Conservation (phyloP, 345 rosid genomes). For the Euclidium syriacum region DNA sequence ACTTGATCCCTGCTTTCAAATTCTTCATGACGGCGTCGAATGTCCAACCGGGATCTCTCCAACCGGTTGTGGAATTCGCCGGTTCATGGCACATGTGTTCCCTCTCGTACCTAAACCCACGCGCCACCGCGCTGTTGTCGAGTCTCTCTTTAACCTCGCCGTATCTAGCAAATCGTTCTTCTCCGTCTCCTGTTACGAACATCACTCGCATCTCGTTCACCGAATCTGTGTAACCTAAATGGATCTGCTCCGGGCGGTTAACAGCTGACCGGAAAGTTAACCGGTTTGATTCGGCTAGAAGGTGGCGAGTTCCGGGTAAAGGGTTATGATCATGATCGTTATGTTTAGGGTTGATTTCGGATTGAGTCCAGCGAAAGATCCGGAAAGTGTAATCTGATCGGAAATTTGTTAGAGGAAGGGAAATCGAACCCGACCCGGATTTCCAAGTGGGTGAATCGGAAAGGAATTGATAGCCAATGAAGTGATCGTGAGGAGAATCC, state of each 20-base stretch:
- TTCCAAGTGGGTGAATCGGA: conserved; percentile 48
- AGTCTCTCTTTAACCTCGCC: conserved; percentile 49
- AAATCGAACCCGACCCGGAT: conserved; percentile 72
- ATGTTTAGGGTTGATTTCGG: conserved; percentile 53
- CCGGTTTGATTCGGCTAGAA: conserved; percentile 43
- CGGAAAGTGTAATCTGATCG: conserved; percentile 82
- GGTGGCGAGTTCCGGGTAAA: conserved; percentile 59
- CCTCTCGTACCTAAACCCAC: conserved; percentile 65
- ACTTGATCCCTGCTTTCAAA: conserved; percentile 55
- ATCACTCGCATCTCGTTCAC: conserved; percentile 83
- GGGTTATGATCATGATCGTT: conserved; percentile 83
- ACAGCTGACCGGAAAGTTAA: conserved; percentile 38
- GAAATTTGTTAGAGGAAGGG: conserved; percentile 64
- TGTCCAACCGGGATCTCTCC: conserved; percentile 97
- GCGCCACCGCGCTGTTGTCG: conserved; percentile 32
- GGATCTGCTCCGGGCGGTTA: conserved; percentile 72
- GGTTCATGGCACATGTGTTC: conserved; percentile 83
- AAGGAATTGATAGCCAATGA: conserved; percentile 79
- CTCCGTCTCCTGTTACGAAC: conserved; percentile 64
- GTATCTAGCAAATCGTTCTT: conserved; percentile 56
- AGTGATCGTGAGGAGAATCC: conserved; percentile 54
- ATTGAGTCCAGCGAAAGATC: conserved; percentile 76
- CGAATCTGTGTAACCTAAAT: conserved; percentile 54
- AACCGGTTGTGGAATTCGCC: conserved; percentile 65
- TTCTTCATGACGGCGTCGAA: conserved; percentile 58